Conservation (phyloP, 1,284 basidiomycete species). For the Microbotryum intermedium region DNA sequence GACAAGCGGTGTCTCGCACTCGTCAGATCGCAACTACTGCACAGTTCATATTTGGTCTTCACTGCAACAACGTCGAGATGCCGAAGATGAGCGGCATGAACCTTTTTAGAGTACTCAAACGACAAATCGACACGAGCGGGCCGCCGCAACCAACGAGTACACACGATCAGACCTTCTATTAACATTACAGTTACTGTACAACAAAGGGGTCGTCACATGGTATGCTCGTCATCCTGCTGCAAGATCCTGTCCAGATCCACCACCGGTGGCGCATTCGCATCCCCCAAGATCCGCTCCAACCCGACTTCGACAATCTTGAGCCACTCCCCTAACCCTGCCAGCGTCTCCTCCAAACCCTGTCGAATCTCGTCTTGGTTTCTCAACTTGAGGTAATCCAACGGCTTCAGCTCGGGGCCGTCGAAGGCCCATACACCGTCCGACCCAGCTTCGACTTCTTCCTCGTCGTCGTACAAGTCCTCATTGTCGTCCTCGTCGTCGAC, state of each 20-base stretch:
- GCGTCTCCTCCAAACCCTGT: conserved; percentile 59
- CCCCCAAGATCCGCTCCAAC: conserved; percentile 10
- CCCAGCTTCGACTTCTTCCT: neutral
- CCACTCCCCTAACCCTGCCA: conserved; percentile 74
- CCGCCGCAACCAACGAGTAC: too few species aligned
- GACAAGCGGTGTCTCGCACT: too few species aligned
- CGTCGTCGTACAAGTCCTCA: neutral
- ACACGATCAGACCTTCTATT: too few species aligned
- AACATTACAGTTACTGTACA: too few species aligned
- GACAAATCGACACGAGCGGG: too few species aligned
- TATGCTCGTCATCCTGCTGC: neutral
- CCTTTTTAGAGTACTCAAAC: too few species aligned
- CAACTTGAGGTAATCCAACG: conserved; percentile 60
- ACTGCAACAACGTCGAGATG: too few species aligned
- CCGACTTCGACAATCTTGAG: conserved; percentile 58
- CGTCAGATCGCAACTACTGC: too few species aligned
- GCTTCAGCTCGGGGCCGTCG: conserved; percentile 46
- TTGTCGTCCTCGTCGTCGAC: neutral
- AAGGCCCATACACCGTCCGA: neutral
- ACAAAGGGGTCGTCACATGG: too few species aligned
- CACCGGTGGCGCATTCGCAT: neutral
- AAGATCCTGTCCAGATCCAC: neutral
- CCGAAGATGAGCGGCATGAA: too few species aligned
- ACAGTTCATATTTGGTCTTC: too few species aligned
- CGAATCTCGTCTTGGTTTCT: conserved; percentile 58